Evolutionary conservation across 345 rosid species (phyloP).

Genomic region (Psidium guajava): DNA sequence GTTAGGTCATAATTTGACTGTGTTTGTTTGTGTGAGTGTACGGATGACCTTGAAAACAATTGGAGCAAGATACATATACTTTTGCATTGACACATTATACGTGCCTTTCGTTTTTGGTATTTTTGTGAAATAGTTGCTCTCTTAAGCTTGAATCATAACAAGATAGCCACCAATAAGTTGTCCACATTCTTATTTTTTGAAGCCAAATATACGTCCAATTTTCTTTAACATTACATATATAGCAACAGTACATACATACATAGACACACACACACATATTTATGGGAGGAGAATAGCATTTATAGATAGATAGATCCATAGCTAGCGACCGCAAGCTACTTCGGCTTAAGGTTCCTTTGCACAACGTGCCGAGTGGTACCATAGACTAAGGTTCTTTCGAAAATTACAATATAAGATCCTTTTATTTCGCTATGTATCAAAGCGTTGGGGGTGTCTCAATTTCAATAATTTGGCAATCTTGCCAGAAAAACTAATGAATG

Average conservation of each 20-base stretch:
- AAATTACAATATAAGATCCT: neutral
- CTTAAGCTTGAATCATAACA: neutral
- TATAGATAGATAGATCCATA: neutral
- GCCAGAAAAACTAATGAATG: neutral
- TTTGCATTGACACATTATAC: no score
- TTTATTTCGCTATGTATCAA: neutral
- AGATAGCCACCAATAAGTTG: neutral
- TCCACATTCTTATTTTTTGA: neutral
- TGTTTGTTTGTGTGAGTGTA: accelerated
- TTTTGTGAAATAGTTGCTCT: neutral
- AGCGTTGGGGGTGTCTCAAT: neutral
- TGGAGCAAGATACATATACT: no score
- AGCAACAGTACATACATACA: no score
- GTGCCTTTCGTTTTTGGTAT: neutral
- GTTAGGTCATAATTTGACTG: neutral
- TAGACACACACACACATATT: no score
- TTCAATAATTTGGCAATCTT: neutral
- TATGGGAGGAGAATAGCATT: neutral
- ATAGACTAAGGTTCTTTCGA: neutral
- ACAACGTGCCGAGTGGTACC: neutral
- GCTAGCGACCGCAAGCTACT: neutral
- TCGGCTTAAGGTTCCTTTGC: neutral
- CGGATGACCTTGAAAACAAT: no score
- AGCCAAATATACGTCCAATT: neutral
- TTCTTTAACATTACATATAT: neutral